Evolutionary conservation across 2,329 filamentous ascomycete genomes (phyloP), one percentile per base, ranked within the genome.

Genomic region (Seiridium cupressi): DNA sequence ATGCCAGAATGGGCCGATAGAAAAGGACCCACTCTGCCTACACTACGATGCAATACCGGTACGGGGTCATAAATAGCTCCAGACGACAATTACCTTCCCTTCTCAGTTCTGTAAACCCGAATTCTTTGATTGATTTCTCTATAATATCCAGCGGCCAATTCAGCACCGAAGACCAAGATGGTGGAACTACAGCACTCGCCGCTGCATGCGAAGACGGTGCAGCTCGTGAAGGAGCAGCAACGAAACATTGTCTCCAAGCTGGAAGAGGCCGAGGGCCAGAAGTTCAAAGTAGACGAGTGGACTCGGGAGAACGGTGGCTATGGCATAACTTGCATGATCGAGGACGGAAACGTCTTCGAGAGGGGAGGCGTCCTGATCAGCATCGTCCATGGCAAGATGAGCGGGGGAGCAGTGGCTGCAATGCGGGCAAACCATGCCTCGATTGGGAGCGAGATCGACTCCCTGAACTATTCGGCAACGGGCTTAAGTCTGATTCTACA

Each of bases 121-220:
- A 26, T 26, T 26, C 18, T 26, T 26, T 26, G 18, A 26, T 26
- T 26, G 18, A 26, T 26, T 26, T 26, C 18, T 26, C 18, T 26
- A 26, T 26, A 26, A 26, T 26, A 26, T 26, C 18, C 18, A 26
- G 18, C 18, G 18, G 18, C 18, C 18, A 26, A 26, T 26, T 26
- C 18, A 26, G 18, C 18, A 26, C 18, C 18, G 18, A 26, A 26
- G 18, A 26, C 18, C 18, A 48, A 35, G 7, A 49, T 49, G 47
- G 47, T 32, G 35, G 35, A 7, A 7, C 26, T 49, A 49, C 18
- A 88, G 60, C 82, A 88, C 68, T 97, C 93, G 11, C 93, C 95
- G 2, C 97, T 99, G 93, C 92, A 95, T 59, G 83, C 98, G 60
- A 92, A 94, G 64, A 98, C 98, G 95, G 95, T 98, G 77, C 87